Percentiles rank a stretch among this genome's conserved stretches.
phyloP scores from a whole-genome alignment of 768 basidiomycete species.

The Naganishia friedmannii region DNA sequence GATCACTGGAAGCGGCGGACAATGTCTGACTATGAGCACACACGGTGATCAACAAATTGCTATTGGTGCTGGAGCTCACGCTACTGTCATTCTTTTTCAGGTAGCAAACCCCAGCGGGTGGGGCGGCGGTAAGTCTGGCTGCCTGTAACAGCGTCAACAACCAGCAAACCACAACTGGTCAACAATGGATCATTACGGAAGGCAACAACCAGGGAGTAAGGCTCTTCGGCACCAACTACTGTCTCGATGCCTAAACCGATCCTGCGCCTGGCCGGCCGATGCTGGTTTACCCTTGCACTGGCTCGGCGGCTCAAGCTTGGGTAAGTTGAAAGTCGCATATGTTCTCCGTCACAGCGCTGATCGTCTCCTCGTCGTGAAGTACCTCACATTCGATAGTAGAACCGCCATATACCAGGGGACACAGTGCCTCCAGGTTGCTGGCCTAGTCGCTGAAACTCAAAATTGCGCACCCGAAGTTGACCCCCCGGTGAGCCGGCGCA shows the following conservation, averaged over 20 bases:
- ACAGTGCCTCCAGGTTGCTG: conserved; percentile 30
- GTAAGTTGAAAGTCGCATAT: not conserved
- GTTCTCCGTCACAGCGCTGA: no score
- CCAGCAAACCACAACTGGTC: conserved; percentile 32
- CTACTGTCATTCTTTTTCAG: conserved; percentile 15
- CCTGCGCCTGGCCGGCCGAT: conserved; percentile 21
- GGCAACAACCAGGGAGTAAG: conserved; percentile 38
- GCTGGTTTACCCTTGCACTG: conserved; percentile 23
- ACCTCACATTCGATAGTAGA: conserved; percentile 35
- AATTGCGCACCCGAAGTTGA: conserved; percentile 34
- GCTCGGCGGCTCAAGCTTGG: conserved; percentile 34
- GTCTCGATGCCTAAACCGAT: conserved; percentile 33
- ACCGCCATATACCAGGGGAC: conserved; percentile 33
- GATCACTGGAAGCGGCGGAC: conserved; percentile 25
- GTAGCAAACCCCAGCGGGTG: conserved; percentile 30
- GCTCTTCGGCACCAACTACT: conserved; percentile 35
- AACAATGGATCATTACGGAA: conserved; percentile 37
- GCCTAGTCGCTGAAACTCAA: conserved; percentile 30
- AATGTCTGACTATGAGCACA: conserved; percentile 27
- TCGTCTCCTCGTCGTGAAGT: not conserved
- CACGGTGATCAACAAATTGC: not conserved
- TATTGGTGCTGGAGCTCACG: no score
- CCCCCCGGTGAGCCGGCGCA: conserved; percentile 18
- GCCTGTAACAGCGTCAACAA: conserved; percentile 33
- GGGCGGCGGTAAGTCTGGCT: conserved; percentile 28